phyloP scores from a whole-genome alignment of 2,329 filamentous ascomycete genomes.

The Monilinia fructicola region DNA sequence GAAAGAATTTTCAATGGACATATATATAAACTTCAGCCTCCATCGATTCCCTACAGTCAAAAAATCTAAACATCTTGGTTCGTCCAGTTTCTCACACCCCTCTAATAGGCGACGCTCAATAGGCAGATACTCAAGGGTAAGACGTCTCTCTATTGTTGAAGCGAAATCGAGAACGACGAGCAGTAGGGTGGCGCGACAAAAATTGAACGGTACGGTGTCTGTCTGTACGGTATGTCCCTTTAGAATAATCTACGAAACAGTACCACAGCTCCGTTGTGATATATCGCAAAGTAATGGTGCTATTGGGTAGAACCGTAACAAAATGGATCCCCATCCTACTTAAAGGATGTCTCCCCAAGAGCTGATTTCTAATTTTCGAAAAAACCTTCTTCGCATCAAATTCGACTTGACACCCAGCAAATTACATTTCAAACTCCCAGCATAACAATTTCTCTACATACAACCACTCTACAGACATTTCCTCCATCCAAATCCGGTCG shows the following conservation, averaged over 20 bases:
- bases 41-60: too few species aligned
- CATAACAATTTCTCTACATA: too few species aligned
- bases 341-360: neutral
- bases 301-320: neutral
- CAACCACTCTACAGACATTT: neutral
- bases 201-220: accelerated
- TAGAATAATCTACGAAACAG: neutral
- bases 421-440: too few species aligned
- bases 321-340: neutral
- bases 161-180: neutral
- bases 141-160: too few species aligned
- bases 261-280: neutral
- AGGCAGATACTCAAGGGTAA: too few species aligned
- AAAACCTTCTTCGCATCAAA: neutral
- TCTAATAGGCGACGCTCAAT: too few species aligned
- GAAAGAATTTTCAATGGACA: too few species aligned
- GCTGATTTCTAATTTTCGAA: neutral
- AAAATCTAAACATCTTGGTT: too few species aligned
- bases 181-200: too few species aligned
- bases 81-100: too few species aligned
- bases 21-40: too few species aligned
- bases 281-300: neutral
- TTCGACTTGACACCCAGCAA: neutral
- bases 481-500: neutral
- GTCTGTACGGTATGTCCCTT: neutral